Evolutionary conservation across 2,329 filamentous ascomycete species (phyloP).

Genomic region (Neofusicoccum cordaticola): DNA sequence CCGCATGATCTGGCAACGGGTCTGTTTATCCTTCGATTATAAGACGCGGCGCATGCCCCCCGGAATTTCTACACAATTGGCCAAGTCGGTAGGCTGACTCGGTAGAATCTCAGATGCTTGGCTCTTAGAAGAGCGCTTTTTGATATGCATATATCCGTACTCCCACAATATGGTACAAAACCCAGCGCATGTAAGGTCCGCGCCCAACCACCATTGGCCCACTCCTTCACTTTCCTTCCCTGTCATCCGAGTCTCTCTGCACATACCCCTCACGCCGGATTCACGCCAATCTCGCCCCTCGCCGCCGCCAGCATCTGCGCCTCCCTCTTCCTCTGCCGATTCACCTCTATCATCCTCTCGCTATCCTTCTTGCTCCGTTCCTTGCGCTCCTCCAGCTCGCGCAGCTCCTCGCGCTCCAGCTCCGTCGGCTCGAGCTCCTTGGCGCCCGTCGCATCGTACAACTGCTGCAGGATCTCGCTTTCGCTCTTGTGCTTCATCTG

Average conservation of each 20-base stretch:
- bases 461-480: slow-evolving; percentile 60
- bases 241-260: too few relatives aligned
- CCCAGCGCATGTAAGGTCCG: background rate
- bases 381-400: slow-evolving; percentile 55
- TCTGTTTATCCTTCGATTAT: too few relatives aligned
- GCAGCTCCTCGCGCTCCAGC: slow-evolving; percentile 60
- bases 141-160: background rate
- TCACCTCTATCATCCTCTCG: slow-evolving; percentile 50
- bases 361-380: slow-evolving; percentile 55
- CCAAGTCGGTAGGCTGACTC: too few relatives aligned
- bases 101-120: too few relatives aligned
- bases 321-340: slow-evolving; percentile 61
- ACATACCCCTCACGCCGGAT: background rate
- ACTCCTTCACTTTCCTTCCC: background rate
- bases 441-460: slow-evolving; percentile 64
- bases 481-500: slow-evolving; percentile 62
- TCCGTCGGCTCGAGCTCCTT: slow-evolving; percentile 54
- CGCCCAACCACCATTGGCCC: background rate
- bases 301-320: slow-evolving; percentile 51
- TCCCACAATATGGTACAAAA: slow-evolving; percentile 4
- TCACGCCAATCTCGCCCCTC: background rate
- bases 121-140: background rate
- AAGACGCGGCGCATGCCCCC: too few relatives aligned
- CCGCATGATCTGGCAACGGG: too few relatives aligned
- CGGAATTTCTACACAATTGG: too few relatives aligned